phyloP scores from a whole-genome alignment of 139 green algal species.

The Ettlia oleoabundans region DNA sequence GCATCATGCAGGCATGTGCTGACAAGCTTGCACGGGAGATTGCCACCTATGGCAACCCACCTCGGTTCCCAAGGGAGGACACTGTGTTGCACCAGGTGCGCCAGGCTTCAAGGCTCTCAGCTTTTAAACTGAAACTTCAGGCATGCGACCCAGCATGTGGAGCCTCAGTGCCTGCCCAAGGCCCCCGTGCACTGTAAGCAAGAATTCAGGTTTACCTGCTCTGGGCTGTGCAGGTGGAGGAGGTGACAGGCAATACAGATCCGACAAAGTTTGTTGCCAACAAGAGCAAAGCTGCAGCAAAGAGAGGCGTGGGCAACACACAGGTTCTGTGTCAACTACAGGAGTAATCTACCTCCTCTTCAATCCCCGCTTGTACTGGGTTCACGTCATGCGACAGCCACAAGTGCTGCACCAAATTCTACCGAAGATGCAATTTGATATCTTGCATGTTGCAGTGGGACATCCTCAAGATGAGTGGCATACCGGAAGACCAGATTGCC shows the following conservation, averaged over 20 bases:
- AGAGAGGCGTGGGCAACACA: conserved; percentile 75
- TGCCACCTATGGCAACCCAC: conserved; percentile 84
- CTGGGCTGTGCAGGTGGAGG: neutral
- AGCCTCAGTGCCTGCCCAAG: no score
- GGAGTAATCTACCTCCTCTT: no score
- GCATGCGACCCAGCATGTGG: no score
- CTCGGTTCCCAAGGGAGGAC: conserved; percentile 40
- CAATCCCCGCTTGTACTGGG: no score
- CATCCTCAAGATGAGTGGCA: conserved; percentile 90
- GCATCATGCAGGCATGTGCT: conserved; percentile 77
- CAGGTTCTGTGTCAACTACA: conserved; percentile 72
- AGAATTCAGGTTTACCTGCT: no score
- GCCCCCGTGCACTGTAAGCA: no score
- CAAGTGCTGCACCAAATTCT: neutral
- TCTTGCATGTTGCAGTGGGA: conserved; percentile 78
- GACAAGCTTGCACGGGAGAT: conserved; percentile 95
- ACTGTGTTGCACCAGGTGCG: conserved; percentile 14
- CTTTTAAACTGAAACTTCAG: no score
- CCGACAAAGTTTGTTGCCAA: conserved; percentile 93
- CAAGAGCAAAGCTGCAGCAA: conserved; percentile 92
- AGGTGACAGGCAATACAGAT: conserved; percentile 48
- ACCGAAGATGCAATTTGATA: no score
- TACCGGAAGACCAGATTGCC: conserved; percentile 89
- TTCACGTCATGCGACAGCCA: neutral
- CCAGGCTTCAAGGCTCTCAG: neutral